phyloP scores from a whole-genome alignment of 257 asterid genomes.

The Misopates orontium region DNA sequence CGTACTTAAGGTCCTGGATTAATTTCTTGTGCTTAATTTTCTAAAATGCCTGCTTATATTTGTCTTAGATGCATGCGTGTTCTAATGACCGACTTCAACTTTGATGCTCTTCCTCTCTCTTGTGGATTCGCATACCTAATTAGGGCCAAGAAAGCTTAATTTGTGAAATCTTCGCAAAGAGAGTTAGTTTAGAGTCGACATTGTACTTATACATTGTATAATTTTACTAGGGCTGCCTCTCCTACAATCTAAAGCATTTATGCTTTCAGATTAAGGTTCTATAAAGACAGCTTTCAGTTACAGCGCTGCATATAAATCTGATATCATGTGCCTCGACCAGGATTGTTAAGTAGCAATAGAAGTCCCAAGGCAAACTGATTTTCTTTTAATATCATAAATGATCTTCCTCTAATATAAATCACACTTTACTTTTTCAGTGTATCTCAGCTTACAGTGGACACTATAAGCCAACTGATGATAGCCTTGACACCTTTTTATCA shows the following conservation, averaged over 20 bases:
- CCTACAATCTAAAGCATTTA: conserved; percentile 11
- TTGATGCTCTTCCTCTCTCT: conserved; percentile 3
- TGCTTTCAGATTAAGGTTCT: conserved; percentile 12
- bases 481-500: conserved; percentile 61
- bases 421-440: conserved; percentile 41
- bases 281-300: conserved; percentile 12
- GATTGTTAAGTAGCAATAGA: not conserved
- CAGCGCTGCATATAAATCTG: conserved; percentile 1
- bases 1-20: conserved; percentile 54
- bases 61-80: too few species aligned
- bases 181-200: not conserved
- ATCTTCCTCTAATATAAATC: conserved; percentile 23
- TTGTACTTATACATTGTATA: not conserved
- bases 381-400: conserved; percentile 1
- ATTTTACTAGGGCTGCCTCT: conserved; percentile 3
- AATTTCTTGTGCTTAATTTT: not conserved
- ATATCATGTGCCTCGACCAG: conserved; percentile 15
- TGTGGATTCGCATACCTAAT: not conserved
- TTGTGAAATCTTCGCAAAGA: not conserved
- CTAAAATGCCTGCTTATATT: not conserved
- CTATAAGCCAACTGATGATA: conserved; percentile 88
- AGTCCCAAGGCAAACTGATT: not conserved
- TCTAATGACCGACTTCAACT: not conserved
- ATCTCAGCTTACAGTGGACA: conserved; percentile 98
- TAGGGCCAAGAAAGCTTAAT: not conserved